Conservation (phyloP, 2,329 filamentous ascomycete genomes). For the Diaporthe ilicicola region DNA sequence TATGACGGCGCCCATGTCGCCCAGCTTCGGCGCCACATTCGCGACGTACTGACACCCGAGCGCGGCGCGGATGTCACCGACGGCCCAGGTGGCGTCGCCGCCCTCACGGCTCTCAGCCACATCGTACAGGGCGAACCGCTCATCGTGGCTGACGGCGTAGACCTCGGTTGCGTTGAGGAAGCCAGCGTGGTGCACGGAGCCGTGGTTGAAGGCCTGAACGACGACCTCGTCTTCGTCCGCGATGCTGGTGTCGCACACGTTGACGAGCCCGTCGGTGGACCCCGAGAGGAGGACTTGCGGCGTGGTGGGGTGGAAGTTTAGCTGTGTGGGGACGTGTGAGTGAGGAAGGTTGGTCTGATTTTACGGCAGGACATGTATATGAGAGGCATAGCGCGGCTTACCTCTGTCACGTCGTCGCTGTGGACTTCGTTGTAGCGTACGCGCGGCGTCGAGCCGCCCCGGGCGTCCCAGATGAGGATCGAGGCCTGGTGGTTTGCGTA, state of each 20-base stretch:
- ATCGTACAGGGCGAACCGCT: constrained; percentile 78
- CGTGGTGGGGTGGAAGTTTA: constrained; percentile 68
- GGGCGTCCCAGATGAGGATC: constrained; percentile 70
- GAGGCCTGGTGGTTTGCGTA: constrained; percentile 70
- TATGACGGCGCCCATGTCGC: constrained; percentile 66
- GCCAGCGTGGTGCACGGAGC: constrained; percentile 77
- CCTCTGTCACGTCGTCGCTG: constrained; percentile 73
- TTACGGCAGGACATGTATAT: not conserved
- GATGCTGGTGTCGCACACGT: constrained; percentile 76
- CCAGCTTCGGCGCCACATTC: constrained; percentile 68
- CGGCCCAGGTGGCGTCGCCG: constrained; percentile 62
- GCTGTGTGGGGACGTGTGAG: constrained; percentile 45
- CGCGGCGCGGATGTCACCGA: constrained; percentile 74
- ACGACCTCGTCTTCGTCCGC: constrained; percentile 80
- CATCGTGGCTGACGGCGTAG: constrained; percentile 80
- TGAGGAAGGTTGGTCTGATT: too few relatives aligned
- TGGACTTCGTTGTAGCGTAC: constrained; percentile 71
- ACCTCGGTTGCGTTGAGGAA: constrained; percentile 73
- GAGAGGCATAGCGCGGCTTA: constrained; percentile 36
- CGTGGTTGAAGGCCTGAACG: constrained; percentile 81
- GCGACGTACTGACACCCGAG: constrained; percentile 79
- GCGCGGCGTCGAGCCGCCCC: constrained; percentile 55
- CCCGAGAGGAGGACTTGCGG: constrained; percentile 74
- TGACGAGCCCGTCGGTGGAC: constrained; percentile 82
- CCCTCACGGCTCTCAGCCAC: constrained; percentile 70